Percentiles rank a stretch among this genome's conserved stretches.
Conservation (phyloP, 257 asterid species). For the Coffea eugenioides region DNA sequence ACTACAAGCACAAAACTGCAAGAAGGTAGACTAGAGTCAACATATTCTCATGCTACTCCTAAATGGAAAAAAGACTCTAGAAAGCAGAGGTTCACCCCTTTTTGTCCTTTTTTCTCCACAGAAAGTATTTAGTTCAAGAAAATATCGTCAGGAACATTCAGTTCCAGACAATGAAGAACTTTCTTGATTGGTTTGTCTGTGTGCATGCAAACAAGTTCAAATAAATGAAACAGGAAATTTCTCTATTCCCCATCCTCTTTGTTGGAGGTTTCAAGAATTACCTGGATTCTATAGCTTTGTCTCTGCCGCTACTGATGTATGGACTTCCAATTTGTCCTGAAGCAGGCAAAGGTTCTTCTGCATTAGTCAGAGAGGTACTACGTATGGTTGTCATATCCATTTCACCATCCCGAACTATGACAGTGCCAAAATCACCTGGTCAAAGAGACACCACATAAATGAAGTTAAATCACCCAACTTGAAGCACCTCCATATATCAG, state of each 20-base stretch:
- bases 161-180: neutral
- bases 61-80: too few relatives aligned
- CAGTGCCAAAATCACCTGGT: slow-evolving; percentile 89
- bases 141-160: neutral
- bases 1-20: neutral
- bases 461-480: neutral
- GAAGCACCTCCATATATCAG: neutral
- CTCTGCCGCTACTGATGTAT: slow-evolving; percentile 40
- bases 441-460: slow-evolving; percentile 16
- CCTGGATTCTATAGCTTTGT: slow-evolving; percentile 51
- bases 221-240: neutral
- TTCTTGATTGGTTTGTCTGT: neutral
- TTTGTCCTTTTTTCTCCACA: neutral
- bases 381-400: slow-evolving; percentile 36
- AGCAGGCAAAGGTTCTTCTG: slow-evolving; percentile 44
- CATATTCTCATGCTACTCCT: neutral
- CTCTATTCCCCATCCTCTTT: neutral
- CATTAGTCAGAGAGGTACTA: slow-evolving; percentile 28
- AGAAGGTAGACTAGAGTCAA: neutral
- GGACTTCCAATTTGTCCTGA: slow-evolving; percentile 40
- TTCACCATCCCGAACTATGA: slow-evolving; percentile 62
- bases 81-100: neutral
- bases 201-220: neutral
- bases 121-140: neutral
- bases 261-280: slow-evolving; percentile 27